A percentile compares a stretch with the other conserved stretches of the same genome.
phyloP scores from a whole-genome alignment of 2,329 filamentous ascomycete species.

The Lachnellula occidentalis region DNA sequence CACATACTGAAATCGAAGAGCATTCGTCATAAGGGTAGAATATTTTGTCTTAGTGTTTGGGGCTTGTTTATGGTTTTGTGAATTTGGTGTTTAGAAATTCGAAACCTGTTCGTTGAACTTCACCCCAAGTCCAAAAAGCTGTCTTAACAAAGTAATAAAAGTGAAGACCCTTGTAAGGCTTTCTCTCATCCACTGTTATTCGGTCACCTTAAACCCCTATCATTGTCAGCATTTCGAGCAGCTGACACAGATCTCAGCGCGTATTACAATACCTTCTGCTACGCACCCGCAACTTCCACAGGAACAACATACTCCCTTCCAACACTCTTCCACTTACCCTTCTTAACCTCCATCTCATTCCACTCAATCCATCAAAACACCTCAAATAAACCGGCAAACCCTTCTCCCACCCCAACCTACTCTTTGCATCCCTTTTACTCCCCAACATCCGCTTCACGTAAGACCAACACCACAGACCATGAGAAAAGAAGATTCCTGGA shows the following conservation, averaged over 20 bases:
- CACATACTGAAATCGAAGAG: not conserved
- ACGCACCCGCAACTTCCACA: not conserved
- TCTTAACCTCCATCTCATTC: not conserved
- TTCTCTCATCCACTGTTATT: too few relatives aligned
- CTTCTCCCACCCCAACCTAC: not conserved
- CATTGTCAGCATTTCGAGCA: not conserved
- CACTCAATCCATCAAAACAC: constrained; percentile 3
- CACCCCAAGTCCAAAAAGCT: too few relatives aligned
- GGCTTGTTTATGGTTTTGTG: too few relatives aligned
- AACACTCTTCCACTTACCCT: constrained; percentile 1
- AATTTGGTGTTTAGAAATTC: too few relatives aligned
- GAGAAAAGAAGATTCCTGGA: constrained; percentile 3
- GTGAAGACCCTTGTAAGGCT: too few relatives aligned
- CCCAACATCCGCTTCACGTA: not conserved
- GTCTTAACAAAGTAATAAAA: too few relatives aligned
- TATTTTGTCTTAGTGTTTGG: too few relatives aligned
- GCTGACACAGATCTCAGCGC: not conserved
- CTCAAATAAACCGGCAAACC: constrained; percentile 3
- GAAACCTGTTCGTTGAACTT: too few relatives aligned
- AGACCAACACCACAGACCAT: constrained; percentile 1
- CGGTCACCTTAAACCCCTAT: not conserved
- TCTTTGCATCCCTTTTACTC: not conserved
- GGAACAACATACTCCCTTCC: not conserved
- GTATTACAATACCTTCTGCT: not conserved
- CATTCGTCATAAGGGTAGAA: too few relatives aligned